Evolutionary conservation across 1,284 basidiomycete genomes (phyloP).

Genomic region (Psilocybe mexicana): DNA sequence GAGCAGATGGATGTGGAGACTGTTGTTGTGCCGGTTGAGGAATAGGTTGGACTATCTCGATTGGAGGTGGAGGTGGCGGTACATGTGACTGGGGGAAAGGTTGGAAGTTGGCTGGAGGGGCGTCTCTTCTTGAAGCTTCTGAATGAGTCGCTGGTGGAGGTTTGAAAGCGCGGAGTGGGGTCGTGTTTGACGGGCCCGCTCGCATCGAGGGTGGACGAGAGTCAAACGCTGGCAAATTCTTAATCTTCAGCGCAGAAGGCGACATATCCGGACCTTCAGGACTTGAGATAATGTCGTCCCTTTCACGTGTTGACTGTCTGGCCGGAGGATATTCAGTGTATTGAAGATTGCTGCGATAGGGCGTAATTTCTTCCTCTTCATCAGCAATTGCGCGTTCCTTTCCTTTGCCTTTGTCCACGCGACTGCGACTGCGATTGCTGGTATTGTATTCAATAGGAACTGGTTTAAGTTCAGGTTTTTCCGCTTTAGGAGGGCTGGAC

Average conservation of each 20-base stretch:
- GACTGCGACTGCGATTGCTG: not conserved
- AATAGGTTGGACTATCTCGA: not conserved
- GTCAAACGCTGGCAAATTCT: conserved; percentile 3
- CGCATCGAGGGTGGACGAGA: conserved; percentile 2
- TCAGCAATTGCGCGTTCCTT: not conserved
- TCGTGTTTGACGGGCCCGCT: conserved; percentile 12
- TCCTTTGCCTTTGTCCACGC: conserved; percentile 16
- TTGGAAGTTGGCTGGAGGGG: not conserved
- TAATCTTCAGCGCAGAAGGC: conserved; percentile 11
- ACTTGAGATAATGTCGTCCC: conserved; percentile 8
- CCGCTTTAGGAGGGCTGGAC: not conserved
- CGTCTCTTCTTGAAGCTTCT: not conserved
- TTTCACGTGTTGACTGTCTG: not conserved
- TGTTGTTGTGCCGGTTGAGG: conserved; percentile 1
- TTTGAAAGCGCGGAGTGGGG: conserved; percentile 9
- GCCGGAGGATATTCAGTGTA: not conserved
- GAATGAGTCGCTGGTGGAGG: conserved; percentile 11
- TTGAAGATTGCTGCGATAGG: not conserved
- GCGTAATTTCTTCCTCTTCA: not conserved
- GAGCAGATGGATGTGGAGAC: not conserved
- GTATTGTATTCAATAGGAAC: not conserved
- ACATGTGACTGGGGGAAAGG: not conserved
- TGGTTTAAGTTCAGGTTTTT: not conserved
- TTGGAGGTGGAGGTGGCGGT: conserved; percentile 2
- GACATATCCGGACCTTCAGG: conserved; percentile 13